Base-by-base conservation (phyloP, 306 rosid genomes). In the Vigna reflexopilosa region DNA sequence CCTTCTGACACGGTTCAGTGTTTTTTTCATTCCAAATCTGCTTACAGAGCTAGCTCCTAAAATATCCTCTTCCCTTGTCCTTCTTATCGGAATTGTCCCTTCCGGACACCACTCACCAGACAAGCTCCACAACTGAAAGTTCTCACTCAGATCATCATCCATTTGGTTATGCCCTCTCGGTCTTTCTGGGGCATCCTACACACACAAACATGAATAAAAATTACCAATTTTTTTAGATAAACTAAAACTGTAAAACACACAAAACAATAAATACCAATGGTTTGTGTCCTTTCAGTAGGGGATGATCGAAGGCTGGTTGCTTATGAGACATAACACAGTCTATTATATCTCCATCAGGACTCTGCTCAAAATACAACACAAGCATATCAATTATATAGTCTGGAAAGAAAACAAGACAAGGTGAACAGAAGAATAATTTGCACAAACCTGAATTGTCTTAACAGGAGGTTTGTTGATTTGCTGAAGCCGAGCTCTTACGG, bases 301-400 rank as follows among this genome's bases (percentile, higher is more conserved):
- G 98, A 83, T 93, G 96, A 77, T 93, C 98, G 81, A 93, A 93
- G 69, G 98, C 97, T 48, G 90, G 94, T 75, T 93, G 98, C 17
- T 62, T 80, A 70, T 91, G 93, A 82, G 90, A 83, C 19, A 30
- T 34, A 64, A 93, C 97, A 75, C 98, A 93, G 77, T 93, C 98
- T 65, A 93, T 89, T 34, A 86, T 48, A 82, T 93, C 98, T n/a
- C 98, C 98, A 30, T 91, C 98, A 50, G 96, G 90, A 83, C 96
- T 88, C 96, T 90, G 81, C 81, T 71, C 59, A 14, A 83, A 67
- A 15, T 14, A 44, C 9, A 69, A 11, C 44, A 68, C 6, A 75
- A 67, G 50, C 73, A 11, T 28, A 32, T 34, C n/a, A 57, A 42
- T 16, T 10, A 49, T 14, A 50, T 6, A 50, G 28, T 61, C 2